These are phyloP conservation scores for Chlamydomonas sp. DNA, from an alignment of 139 green algal genomes.

Conservation along the genomic window DNA sequence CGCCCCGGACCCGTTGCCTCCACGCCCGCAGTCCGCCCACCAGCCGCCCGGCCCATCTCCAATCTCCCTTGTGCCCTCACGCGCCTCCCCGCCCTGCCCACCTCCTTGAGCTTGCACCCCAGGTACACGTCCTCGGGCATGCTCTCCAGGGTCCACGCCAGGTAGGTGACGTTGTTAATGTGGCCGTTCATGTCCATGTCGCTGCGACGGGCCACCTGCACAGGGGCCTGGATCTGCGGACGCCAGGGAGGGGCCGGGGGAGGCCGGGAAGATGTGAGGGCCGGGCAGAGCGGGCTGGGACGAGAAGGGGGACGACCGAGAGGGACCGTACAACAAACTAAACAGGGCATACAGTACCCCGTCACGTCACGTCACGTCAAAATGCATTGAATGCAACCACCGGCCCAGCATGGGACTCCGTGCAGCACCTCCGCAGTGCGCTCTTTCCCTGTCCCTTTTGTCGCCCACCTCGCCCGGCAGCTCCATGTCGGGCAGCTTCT, in stretches of 20 bases:
- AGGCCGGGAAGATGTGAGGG: neutral
- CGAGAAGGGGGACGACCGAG: too few relatives aligned
- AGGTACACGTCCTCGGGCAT: slow-evolving; percentile 77
- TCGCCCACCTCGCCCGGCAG: slow-evolving; percentile 5
- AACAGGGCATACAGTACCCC: too few relatives aligned
- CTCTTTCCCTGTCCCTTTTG: neutral
- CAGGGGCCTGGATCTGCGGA: slow-evolving; percentile 35
- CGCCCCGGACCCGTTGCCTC: neutral
- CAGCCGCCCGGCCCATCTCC: neutral
- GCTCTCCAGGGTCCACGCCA: slow-evolving; percentile 91
- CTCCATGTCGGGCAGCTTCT: slow-evolving; percentile 68
- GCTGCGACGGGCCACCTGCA: slow-evolving; percentile 78
- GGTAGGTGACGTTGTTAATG: slow-evolving; percentile 98
- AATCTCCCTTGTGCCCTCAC: neutral
- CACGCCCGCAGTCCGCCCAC: neutral
- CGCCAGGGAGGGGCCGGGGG: neutral
- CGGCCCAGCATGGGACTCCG: too few relatives aligned
- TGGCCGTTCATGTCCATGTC: slow-evolving; percentile 99
- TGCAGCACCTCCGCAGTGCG: neutral
- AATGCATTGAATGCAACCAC: too few relatives aligned
- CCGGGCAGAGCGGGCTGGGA: neutral
- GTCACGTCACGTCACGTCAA: too few relatives aligned
- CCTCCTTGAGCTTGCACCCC: slow-evolving; percentile 75
- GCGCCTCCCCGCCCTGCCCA: slow-evolving; percentile 20
- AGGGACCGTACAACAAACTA: too few relatives aligned